Conservation (phyloP, 2,329 filamentous ascomycete species). For the Exophiala spinifera region DNA sequence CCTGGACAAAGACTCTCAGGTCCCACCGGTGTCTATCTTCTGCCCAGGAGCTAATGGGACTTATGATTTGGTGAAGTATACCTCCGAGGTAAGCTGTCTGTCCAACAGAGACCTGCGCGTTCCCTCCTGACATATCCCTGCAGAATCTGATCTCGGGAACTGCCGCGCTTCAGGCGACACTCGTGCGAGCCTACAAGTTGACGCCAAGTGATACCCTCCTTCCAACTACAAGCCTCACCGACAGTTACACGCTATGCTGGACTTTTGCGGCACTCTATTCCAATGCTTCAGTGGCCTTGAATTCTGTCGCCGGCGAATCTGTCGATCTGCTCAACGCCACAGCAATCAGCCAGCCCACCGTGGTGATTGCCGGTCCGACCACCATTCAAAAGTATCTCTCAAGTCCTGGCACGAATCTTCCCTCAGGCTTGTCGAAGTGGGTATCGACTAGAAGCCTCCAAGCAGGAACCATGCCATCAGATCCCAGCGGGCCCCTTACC, state of each 20-base stretch:
- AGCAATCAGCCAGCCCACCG: constrained; percentile 62
- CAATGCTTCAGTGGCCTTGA: constrained; percentile 82
- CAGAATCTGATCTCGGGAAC: constrained; percentile 85
- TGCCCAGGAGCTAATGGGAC: constrained; percentile 42
- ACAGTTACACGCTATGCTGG: constrained; percentile 73
- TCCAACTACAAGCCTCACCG: constrained; percentile 75
- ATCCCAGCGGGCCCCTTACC: constrained; percentile 49
- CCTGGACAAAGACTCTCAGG: constrained; percentile 52
- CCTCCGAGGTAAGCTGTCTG: constrained; percentile 54
- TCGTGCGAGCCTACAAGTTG: constrained; percentile 73
- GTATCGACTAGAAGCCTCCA: constrained; percentile 50
- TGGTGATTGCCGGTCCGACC: constrained; percentile 60
- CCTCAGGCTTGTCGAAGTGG: constrained; percentile 17
- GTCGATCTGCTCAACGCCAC: constrained; percentile 75
- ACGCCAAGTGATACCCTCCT: constrained; percentile 75
- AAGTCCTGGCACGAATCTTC: constrained; percentile 49
- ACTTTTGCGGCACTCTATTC: constrained; percentile 80
- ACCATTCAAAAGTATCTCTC: constrained; percentile 61
- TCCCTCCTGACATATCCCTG: constrained; percentile 14
- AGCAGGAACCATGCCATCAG: constrained; percentile 58
- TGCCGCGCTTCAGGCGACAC: constrained; percentile 69
- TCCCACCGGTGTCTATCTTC: constrained; percentile 45
- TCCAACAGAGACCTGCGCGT: constrained; percentile 6
- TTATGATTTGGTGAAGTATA: constrained; percentile 76
- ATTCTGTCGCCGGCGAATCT: constrained; percentile 74